Evolutionary conservation across 2,329 filamentous ascomycete genomes (phyloP), one percentile per base, ranked within the genome.

Genomic region (Paradendryphiella salina): DNA sequence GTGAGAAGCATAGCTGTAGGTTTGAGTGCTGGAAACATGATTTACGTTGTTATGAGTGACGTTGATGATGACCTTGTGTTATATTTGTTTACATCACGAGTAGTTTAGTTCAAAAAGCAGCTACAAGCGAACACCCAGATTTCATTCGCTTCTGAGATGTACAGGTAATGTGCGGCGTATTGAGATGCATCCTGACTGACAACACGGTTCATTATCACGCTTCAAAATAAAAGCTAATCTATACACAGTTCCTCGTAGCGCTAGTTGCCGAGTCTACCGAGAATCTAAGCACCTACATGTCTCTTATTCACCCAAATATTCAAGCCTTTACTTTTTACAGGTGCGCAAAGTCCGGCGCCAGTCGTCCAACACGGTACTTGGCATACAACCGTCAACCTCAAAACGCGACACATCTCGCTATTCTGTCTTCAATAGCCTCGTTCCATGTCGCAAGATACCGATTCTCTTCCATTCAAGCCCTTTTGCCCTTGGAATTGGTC

Each of bases 351-450:
- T 33, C 17, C 26, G 33, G 14, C 31, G 8, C 31, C 11, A 34
- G 31, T 36, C 40, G 39, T 50, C 46, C 46, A 50, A 39, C 46
- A 50, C 17, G 46, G 46, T 50, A 50, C 40, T 39, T 50, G 33
- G 46, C 26, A 33, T 18, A 13, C 20, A 8, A 26, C 20, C 34
- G 5, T 46, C 21, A 34, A 42, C 20, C 15, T 28, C 42, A 38
- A 36, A 39, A 15, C 23, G 20, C 40, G 18, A 31, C 20, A 20
- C 15, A 9, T 14, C 21, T 13, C 1, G n/a, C 8, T 8, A 11
- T 28, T 2, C 2, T 17, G 11, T 4, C 23, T 13, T 28, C 6
- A 10, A n/a, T 5, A 17, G 26, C 21, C 17, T 11, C 13, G 10
- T 13, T 8, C 15, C 17, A 21, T n/a, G 8, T 4, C 2, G 8